Percentiles rank a stretch among this genome's conserved stretches.
Evolutionary conservation across 805 yeast species (phyloP).

Genomic region (Danielia reshetovae): DNA sequence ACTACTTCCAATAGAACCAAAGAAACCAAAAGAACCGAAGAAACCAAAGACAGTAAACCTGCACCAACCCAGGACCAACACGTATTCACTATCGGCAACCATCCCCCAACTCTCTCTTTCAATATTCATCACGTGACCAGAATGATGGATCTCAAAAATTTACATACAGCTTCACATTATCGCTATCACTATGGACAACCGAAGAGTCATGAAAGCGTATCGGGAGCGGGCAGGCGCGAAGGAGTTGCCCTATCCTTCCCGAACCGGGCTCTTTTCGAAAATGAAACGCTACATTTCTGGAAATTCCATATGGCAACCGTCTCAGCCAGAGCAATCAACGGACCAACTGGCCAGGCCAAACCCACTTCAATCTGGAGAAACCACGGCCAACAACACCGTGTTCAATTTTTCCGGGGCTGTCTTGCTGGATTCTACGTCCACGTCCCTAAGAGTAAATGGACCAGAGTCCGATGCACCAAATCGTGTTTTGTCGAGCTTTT

Average conservation of each 20-base stretch:
- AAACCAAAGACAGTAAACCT: too few species aligned
- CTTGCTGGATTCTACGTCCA: neutral
- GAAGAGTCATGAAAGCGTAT: conserved; percentile 28
- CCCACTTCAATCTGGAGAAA: conserved; percentile 4
- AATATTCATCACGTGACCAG: conserved; percentile 5
- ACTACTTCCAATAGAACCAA: too few species aligned
- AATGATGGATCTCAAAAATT: neutral
- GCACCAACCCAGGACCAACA: too few species aligned
- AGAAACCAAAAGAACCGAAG: too few species aligned
- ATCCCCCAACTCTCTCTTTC: too few species aligned
- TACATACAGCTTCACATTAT: neutral
- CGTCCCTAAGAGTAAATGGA: neutral
- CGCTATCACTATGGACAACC: conserved; percentile 28
- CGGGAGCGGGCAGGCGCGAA: conserved; percentile 20
- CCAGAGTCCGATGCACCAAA: conserved; percentile 30
- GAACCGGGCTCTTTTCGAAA: conserved; percentile 23
- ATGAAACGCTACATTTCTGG: conserved; percentile 25
- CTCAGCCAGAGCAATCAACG: conserved; percentile 1
- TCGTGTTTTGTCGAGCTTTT: conserved; percentile 63
- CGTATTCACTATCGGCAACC: too few species aligned
- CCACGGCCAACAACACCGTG: neutral
- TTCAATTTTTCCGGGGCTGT: neutral
- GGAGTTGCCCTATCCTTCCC: conserved; percentile 20
- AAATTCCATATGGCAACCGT: neutral
- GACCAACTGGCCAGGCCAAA: conserved; percentile 4